Percentiles rank a stretch among this genome's conserved stretches.
Conservation (phyloP, 805 yeast species). For the Pichia thaimueangensis region DNA sequence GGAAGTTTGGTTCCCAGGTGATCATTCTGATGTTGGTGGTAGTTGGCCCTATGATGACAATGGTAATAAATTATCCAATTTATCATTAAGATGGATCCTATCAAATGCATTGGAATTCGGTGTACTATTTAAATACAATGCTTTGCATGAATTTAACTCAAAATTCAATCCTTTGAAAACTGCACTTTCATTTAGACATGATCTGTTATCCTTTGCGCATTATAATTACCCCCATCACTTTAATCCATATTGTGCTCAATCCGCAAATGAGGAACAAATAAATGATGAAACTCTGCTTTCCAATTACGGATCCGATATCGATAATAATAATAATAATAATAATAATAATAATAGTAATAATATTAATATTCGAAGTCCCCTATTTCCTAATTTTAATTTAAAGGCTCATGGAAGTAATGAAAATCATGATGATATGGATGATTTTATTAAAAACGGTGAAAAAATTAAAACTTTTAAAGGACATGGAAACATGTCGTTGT, state of each 20-base stretch:
- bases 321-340: neutral
- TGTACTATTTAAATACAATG: slow-evolving; percentile 36
- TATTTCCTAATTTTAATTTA: slow-evolving; percentile 10
- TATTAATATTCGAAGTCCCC: slow-evolving; percentile 5
- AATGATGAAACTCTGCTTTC: too few relatives aligned
- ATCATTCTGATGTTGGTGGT: slow-evolving; percentile 66
- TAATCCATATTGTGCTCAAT: neutral
- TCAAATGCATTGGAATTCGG: slow-evolving; percentile 48
- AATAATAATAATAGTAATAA: neutral
- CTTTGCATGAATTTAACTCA: slow-evolving; percentile 35
- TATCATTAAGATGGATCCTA: slow-evolving; percentile 58
- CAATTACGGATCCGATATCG: neutral
- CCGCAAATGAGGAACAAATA: neutral
- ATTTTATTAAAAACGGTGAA: too few relatives aligned
- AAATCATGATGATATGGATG: neutral
- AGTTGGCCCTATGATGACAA: slow-evolving; percentile 48
- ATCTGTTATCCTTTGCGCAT: slow-evolving; percentile 33
- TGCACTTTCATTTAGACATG: slow-evolving; percentile 46
- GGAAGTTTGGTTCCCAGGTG: slow-evolving; percentile 65
- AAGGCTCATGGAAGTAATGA: slow-evolving; percentile 4
- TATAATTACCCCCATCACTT: slow-evolving; percentile 6
- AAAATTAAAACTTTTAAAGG: slow-evolving; percentile 32
- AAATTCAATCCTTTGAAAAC: slow-evolving; percentile 36
- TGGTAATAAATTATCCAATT: slow-evolving; percentile 41
- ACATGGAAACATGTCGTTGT: slow-evolving; percentile 30